Conservation (phyloP, 2,329 filamentous ascomycete genomes). For the Pezicula radicicola region DNA sequence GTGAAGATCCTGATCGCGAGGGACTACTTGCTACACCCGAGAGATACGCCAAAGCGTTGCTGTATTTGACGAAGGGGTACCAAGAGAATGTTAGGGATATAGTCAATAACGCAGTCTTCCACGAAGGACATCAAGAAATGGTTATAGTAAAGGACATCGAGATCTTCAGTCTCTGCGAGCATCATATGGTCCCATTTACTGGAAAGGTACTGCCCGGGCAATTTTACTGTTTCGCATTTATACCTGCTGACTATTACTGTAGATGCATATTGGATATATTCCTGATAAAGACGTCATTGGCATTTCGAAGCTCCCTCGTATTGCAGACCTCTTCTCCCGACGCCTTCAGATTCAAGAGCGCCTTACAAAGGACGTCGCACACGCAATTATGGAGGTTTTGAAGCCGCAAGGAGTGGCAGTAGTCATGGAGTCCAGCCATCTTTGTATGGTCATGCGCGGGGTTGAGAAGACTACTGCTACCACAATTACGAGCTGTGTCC, state of each 20-base stretch:
- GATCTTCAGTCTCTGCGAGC: conserved; percentile 91
- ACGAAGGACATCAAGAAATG: conserved; percentile 95
- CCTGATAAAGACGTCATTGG: conserved; percentile 88
- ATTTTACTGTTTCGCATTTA: neutral
- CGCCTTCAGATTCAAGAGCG: conserved; percentile 95
- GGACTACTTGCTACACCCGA: conserved; percentile 69
- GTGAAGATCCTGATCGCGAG: conserved; percentile 64
- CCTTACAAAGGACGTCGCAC: conserved; percentile 91
- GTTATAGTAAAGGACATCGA: conserved; percentile 98
- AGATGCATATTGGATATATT: conserved; percentile 99
- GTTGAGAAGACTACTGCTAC: conserved; percentile 85
- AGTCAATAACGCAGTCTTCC: conserved; percentile 91
- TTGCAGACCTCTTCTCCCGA: conserved; percentile 95
- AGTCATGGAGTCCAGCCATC: conserved; percentile 93
- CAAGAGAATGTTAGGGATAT: conserved; percentile 91
- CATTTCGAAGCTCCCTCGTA: conserved; percentile 90
- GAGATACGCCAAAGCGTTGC: conserved; percentile 91
- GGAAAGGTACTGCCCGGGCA: conserved; percentile 67
- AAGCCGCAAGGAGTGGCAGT: conserved; percentile 94
- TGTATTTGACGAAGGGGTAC: conserved; percentile 96
- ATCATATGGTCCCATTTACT: conserved; percentile 93
- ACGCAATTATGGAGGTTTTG: conserved; percentile 88
- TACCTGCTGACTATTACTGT: conserved; percentile 10
- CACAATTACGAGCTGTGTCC: conserved; percentile 94
- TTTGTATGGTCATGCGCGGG: conserved; percentile 99